These are phyloP conservation scores for Calocera cornea DNA, from an alignment of 768 basidiomycete genomes.

Conservation along the genomic window DNA sequence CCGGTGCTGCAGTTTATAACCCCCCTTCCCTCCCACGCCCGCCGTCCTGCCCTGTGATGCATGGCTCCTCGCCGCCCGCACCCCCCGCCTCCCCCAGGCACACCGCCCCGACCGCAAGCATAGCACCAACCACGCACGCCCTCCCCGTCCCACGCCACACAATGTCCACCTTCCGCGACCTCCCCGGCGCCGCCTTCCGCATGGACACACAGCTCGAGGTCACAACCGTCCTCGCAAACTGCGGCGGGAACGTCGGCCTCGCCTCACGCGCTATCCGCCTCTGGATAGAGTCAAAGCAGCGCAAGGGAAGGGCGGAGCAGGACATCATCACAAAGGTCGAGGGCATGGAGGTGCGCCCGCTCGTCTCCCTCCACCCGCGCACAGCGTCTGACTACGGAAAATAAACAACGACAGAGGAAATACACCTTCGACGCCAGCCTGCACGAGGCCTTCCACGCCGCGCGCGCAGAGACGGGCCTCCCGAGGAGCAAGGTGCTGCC, in stretches of 20 bases:
- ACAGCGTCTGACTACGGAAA: no score
- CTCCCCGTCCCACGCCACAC: not conserved
- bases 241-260: not conserved
- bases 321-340: not conserved
- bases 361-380: not conserved
- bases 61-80: no score
- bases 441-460: not conserved
- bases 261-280: not conserved
- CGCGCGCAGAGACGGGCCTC: not conserved
- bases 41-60: no score
- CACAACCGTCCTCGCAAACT: not conserved
- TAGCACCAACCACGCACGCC: not conserved
- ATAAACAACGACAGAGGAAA: not conserved
- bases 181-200: not conserved
- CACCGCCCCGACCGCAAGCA: not conserved
- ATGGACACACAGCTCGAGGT: not conserved
- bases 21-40: no score
- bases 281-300: not conserved
- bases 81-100: no score
- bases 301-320: not conserved
- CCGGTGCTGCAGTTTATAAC: no score
- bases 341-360: not conserved
- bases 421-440: not conserved
- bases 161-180: not conserved
- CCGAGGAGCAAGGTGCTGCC: not conserved